Percentiles rank a stretch among this genome's conserved stretches.
phyloP scores from a whole-genome alignment of 164 flowering plant genomes.

The Cinnamomum micranthum region DNA sequence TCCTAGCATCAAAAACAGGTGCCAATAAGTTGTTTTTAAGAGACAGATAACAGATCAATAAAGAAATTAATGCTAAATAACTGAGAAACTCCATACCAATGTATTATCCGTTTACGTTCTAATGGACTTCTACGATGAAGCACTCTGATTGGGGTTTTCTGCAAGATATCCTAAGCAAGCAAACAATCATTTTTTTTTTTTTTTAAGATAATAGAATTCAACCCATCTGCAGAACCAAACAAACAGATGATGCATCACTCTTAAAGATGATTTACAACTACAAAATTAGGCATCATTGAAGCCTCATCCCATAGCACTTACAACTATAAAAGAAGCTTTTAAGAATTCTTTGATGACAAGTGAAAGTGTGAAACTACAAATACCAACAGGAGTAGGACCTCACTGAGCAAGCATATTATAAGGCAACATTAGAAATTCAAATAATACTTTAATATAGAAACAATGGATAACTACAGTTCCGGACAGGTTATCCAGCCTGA shows the following conservation, averaged over 20 bases:
- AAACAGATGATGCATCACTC: not conserved
- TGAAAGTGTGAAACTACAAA: not conserved
- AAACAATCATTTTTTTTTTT: not conserved
- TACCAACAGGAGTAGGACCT: not conserved
- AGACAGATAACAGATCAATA: not conserved
- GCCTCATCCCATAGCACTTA: not conserved
- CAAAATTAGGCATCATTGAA: not conserved
- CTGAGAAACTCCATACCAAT: constrained; percentile 52
- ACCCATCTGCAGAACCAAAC: not conserved
- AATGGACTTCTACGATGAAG: constrained; percentile 98
- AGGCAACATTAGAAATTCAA: not conserved
- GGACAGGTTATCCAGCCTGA: not conserved
- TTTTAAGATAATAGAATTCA: not conserved
- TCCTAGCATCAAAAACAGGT: constrained; percentile 43
- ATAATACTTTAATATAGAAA: no score
- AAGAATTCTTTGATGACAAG: not conserved
- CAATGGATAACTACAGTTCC: not conserved
- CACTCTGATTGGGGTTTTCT: constrained; percentile 87
- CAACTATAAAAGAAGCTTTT: not conserved
- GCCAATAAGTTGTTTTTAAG: constrained; percentile 6
- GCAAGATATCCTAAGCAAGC: constrained; percentile 55
- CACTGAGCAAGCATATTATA: not conserved
- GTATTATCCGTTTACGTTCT: constrained; percentile 79
- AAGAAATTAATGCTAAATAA: not conserved
- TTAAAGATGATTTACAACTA: not conserved